Evolutionary conservation across 352 stramenopile genomes (phyloP), one percentile per base, ranked within the genome.

Genomic region (Globisporangium barbulae): DNA sequence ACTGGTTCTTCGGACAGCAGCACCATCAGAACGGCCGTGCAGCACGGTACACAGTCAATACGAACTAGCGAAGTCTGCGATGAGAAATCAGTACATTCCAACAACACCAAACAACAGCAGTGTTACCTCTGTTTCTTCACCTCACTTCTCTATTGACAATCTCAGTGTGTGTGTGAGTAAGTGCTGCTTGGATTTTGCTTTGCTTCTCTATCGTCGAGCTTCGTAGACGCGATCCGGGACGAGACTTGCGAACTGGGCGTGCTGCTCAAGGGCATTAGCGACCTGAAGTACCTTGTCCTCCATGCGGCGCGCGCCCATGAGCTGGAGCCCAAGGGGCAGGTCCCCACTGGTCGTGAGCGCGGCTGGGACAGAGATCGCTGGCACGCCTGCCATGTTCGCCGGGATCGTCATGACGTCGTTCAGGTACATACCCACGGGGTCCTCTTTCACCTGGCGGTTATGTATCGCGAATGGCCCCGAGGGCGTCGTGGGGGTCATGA

Each of bases 401-500:
- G 91, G 88, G 25, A 97, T 89, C 2, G 91, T 98, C 77, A 98
- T 96, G 25, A 98, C 86, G 62, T 98, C 93, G 67, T 97, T 97
- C 48, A 97, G 67, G 62, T 97, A 97, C 82, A 94, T 92, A 9
- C 67, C 75, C 13, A 97, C 79, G 0, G 86, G 88, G 49, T 96
- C 87, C 25, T 83, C 80, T 53, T 81, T 76, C 12, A 69, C 62
- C 53, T 83, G 76, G 30, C 81, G 78, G 67, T 78, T 80, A 44
- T 83, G 65, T 6, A 94, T 49, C 19, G 71, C 64, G 59, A 96
- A 96, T 3, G 90, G 87, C 6, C 85, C 82, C 2, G 91, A 85
- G 7, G 92, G 91, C 1, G 91, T 96, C 12, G 88, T 94, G 5
- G 90, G 90, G 0, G 87, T 94, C 44, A 98, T 58, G 28, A 98